phyloP scores from a whole-genome alignment of 257 asterid species.

The Hygrophila difformis region DNA sequence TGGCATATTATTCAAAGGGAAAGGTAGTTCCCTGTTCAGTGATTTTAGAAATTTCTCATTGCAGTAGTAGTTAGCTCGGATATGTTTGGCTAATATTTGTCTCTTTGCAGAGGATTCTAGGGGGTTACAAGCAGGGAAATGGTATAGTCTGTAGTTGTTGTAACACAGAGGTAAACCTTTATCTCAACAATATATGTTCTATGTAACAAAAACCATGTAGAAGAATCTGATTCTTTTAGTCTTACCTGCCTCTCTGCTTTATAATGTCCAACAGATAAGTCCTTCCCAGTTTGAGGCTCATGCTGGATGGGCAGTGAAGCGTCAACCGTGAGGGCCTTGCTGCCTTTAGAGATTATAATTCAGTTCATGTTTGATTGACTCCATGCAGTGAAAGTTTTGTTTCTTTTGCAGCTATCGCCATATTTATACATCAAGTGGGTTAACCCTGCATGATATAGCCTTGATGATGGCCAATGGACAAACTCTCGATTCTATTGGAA shows the following conservation, averaged over 20 bases:
- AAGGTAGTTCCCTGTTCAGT: conserved; percentile 51
- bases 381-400: conserved; percentile 12
- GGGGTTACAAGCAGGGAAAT: conserved; percentile 90
- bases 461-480: conserved; percentile 90
- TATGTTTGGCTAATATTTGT: conserved; percentile 13
- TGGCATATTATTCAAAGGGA: conserved; percentile 93
- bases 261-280: conserved; percentile 57
- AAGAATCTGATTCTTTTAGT: no score
- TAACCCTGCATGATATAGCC: conserved; percentile 95
- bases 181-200: conserved; percentile 4
- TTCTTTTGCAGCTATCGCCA: conserved; percentile 70
- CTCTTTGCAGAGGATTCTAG: conserved; percentile 69
- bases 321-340: conserved; percentile 85
- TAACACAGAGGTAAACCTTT: conserved; percentile 50
- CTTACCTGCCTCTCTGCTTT: conserved; percentile 11
- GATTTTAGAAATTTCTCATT: conserved; percentile 1
- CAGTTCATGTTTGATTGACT: conserved; percentile 1
- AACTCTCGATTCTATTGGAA: conserved; percentile 51
- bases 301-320: conserved; percentile 97
- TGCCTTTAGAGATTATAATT: not conserved
- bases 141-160: conserved; percentile 94
- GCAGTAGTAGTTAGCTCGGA: not conserved
- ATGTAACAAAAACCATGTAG: not conserved
- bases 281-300: conserved; percentile 99
- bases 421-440: conserved; percentile 80